A percentile compares a stretch with the other conserved stretches of the same genome.
Evolutionary conservation across 352 stramenopile genomes (phyloP).

Genomic region (Globisporangium nagaii): DNA sequence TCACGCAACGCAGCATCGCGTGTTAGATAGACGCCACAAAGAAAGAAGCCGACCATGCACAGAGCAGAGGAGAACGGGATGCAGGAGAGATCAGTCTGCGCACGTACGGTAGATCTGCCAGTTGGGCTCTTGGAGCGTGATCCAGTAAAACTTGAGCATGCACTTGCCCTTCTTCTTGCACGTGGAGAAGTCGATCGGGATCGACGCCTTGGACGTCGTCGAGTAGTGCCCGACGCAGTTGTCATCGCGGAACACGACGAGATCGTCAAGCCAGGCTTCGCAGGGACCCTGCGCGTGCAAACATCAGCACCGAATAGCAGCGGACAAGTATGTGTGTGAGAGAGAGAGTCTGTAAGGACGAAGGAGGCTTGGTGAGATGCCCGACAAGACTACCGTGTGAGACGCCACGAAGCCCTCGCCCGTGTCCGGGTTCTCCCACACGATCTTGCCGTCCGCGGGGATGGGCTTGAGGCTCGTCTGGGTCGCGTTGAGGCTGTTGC

Average conservation of each 20-base stretch:
- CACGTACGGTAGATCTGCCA: slow-evolving; percentile 1
- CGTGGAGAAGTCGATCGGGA: neutral
- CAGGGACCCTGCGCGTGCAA: neutral
- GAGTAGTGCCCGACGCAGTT: neutral
- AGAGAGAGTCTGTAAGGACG: no score
- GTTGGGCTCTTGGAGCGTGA: neutral
- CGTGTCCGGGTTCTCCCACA: neutral
- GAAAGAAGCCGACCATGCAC: no score
- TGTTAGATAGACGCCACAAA: no score
- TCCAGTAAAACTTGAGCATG: neutral
- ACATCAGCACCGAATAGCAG: no score
- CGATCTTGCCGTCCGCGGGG: neutral
- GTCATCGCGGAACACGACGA: neutral
- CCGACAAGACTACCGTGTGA: no score
- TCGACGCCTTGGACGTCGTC: neutral
- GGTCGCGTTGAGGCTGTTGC: neutral
- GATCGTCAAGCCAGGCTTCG: neutral
- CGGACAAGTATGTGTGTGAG: no score
- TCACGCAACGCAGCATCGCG: no score
- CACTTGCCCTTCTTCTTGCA: neutral
- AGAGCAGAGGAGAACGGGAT: no score
- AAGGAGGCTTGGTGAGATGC: no score
- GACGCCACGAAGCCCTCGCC: neutral
- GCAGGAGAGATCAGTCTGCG: neutral
- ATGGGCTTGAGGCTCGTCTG: neutral